Evolutionary conservation across 2,329 filamentous ascomycete species (phyloP), one percentile per base, ranked within the genome.

Genomic region (Elsinoe perseae): DNA sequence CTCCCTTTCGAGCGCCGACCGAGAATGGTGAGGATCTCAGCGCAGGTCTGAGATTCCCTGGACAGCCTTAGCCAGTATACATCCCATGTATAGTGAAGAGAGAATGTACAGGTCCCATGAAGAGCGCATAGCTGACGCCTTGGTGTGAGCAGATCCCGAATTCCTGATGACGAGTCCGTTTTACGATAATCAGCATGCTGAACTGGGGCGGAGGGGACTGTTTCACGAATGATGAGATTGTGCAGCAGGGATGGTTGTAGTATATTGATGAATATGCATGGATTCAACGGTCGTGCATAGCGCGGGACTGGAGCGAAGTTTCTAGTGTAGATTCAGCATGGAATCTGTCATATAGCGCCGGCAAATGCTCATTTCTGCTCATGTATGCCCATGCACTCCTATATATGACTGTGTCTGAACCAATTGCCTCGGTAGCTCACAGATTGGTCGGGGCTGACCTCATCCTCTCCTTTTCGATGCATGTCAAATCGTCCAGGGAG

Each of bases 81-180:
- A 30, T 2, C 12, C 16, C 12, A 25, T 48, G 43, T 30, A 25
- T 48, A 30, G 21, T n/a, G 23, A 25, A n/a, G 23, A 27, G 20
- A 27, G 6, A 52, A 25, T 36, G 20, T 38, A 52, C 30, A 34
- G 18, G 18, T 18, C 16, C 5, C 34, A 16, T 34, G 23, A 3
- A 14, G 10, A 38, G 7, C 25, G 16, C 1, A 32, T n/a, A 10
- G 30, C 48, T 52, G 48, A 52, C 48, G 7, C 30, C 16, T 3
- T 14, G 36, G 25, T 55, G 34, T 46, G 38, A 27, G 25, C 44
- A 64, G 63, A 65, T 63, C 50, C 58, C 44, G 62, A 64, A 50
- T 65, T 63, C 36, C 60, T 63, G 61, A 65, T 64, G 63, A 65
- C 61, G 12, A 58, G 52, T 27, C 62, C 63, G 10, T 64, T 60